Evolutionary conservation across 1,139 yeast species (phyloP).

Genomic region (Blastobotrys proliferans): DNA sequence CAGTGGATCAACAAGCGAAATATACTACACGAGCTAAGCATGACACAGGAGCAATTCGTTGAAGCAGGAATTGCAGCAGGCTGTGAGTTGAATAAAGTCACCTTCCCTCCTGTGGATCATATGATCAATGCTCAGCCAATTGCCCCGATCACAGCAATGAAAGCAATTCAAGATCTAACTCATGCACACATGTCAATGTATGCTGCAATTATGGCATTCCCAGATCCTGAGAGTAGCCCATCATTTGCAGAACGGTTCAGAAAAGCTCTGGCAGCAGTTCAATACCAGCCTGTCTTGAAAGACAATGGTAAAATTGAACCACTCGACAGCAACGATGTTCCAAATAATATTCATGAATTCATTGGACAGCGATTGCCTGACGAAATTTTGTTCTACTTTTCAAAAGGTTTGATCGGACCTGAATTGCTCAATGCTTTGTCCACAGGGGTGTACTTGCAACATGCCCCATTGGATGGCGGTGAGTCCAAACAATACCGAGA

Average conservation of each 20-base stretch:
- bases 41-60: slow-evolving; percentile 61
- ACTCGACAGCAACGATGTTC: slow-evolving; percentile 45
- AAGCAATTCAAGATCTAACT: slow-evolving; percentile 43
- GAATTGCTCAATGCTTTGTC: slow-evolving; percentile 59
- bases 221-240: slow-evolving; percentile 28
- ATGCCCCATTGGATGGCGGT: slow-evolving; percentile 70
- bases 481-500: slow-evolving; percentile 52
- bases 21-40: slow-evolving; percentile 55
- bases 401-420: slow-evolving; percentile 69
- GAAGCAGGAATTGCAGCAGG: slow-evolving; percentile 79
- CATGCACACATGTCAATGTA: slow-evolving; percentile 46
- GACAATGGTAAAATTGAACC: slow-evolving; percentile 66
- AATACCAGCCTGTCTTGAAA: slow-evolving; percentile 67
- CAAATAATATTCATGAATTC: slow-evolving; percentile 77
- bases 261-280: slow-evolving; percentile 50
- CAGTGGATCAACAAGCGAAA: slow-evolving; percentile 59
- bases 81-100: slow-evolving; percentile 60
- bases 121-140: slow-evolving; percentile 33
- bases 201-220: slow-evolving; percentile 30
- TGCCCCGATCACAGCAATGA: slow-evolving; percentile 33
- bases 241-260: slow-evolving; percentile 41
- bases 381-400: slow-evolving; percentile 76
- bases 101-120: slow-evolving; percentile 49
- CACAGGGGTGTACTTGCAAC: slow-evolving; percentile 54
- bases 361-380: slow-evolving; percentile 85